These are phyloP conservation scores for Penicillium sp. DNA, from an alignment of 2,329 filamentous ascomycete genomes.

Conservation along the genomic window DNA sequence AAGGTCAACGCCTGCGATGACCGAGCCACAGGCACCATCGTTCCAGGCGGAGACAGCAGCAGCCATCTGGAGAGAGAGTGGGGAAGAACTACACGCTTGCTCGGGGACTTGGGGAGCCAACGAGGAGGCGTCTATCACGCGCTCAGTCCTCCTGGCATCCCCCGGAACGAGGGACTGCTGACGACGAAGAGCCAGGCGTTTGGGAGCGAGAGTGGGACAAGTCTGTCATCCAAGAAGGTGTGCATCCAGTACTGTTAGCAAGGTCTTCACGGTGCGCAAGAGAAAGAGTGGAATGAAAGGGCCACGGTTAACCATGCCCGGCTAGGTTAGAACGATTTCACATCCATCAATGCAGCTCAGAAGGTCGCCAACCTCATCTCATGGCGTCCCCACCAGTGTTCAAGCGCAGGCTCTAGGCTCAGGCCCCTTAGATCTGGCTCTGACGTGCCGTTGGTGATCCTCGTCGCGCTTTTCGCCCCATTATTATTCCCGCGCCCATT, in stretches of 20 bases:
- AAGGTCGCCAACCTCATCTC: neutral
- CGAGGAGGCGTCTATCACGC: neutral
- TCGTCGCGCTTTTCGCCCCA: constrained; percentile 7
- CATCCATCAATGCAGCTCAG: neutral
- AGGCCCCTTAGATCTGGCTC: constrained; percentile 10
- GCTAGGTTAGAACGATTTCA: neutral
- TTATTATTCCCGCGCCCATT: neutral
- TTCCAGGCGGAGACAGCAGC: neutral
- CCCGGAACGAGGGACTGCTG: neutral
- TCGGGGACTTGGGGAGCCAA: constrained; percentile 1
- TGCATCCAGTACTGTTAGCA: no score
- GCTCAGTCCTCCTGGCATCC: constrained; percentile 14
- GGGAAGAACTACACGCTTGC: neutral
- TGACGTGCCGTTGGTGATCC: constrained; percentile 18
- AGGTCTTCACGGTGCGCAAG: neutral
- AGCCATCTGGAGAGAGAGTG: neutral
- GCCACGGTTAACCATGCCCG: neutral
- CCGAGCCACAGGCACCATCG: constrained; percentile 2
- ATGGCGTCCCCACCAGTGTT: neutral
- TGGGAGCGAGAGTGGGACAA: neutral
- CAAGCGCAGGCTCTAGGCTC: neutral
- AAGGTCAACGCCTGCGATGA: neutral
- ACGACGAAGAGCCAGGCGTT: neutral
- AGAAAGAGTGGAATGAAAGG: neutral
- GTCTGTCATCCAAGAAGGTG: neutral